Evolutionary conservation across 1,284 basidiomycete genomes (phyloP), one percentile per base, ranked within the genome.

Genomic region (Rugosomyces carneus): DNA sequence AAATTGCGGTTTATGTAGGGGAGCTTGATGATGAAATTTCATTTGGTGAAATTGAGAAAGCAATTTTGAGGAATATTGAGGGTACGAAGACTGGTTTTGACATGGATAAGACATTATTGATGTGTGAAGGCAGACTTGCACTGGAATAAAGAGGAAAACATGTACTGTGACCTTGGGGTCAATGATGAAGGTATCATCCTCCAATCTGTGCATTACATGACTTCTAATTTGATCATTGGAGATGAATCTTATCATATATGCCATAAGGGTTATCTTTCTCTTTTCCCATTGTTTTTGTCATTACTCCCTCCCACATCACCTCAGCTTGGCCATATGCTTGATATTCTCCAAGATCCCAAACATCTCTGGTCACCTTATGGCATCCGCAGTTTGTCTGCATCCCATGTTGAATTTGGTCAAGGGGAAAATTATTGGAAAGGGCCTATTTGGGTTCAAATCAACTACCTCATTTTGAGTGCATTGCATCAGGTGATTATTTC

Each of bases 401-500:
- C 81, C 13, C 90, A 97, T 59, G 80, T 84, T n/a, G 76, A 87
- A 45, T 97, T 92, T 57, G 93, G 93, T 13, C 71, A 82, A 57
- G 93, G 86, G 42, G 94, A 97, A 62, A 90, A 96, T 66, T 97
- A 97, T 66, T 97, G 93, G 93, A 85, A 87, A 57, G 93, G 93
- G 2, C 91, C 94, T 1, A 87, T 97, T 44, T 97, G 93, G 93
- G 78, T 96, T 23, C 93, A 91, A 61, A 93, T 97, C 84, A 96
- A 97, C 65, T 97, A 93, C 61, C 76, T 97, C 53, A 81, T 83
- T 15, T 68, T 97, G 44, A 74, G 79, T 19, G 81, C 91, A 5
- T 66, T 96, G 48, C 72, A 90, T 60, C 84, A 83, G 63, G 89
- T 88, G 37, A 46, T 66, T 54, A 1, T 34, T 18, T n/a, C n/a